phyloP scores from a whole-genome alignment of 352 stramenopile species.

The Globisporangium polare region DNA sequence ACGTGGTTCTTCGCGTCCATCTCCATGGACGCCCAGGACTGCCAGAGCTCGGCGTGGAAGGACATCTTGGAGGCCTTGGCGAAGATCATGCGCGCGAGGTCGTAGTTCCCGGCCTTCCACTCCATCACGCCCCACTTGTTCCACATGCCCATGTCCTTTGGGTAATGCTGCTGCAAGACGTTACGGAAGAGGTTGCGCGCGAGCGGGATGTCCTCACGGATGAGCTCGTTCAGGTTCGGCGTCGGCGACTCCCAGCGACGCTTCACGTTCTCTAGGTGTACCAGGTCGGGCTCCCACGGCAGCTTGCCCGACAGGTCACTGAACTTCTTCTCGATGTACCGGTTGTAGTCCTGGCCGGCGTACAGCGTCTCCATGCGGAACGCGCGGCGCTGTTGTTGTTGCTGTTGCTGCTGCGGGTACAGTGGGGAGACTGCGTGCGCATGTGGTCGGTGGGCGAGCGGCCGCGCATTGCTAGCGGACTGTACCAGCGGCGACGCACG shows the following conservation, averaged over 20 bases:
- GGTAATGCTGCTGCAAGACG: constrained; percentile 74
- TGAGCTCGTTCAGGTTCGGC: constrained; percentile 76
- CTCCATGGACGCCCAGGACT: constrained; percentile 86
- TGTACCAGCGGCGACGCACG: background rate
- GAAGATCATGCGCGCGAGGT: constrained; percentile 85
- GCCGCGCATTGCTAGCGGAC: background rate
- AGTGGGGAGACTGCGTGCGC: background rate
- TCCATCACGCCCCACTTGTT: constrained; percentile 91
- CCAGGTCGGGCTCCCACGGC: constrained; percentile 68
- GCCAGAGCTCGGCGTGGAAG: constrained; percentile 73
- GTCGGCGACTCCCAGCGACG: constrained; percentile 48
- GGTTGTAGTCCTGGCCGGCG: constrained; percentile 58
- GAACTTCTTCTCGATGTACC: constrained; percentile 76
- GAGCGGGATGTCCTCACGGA: constrained; percentile 69
- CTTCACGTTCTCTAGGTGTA: constrained; percentile 55
- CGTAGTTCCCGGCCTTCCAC: constrained; percentile 82
- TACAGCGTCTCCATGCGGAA: constrained; percentile 59
- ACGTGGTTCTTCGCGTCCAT: constrained; percentile 65
- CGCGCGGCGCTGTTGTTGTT: constrained; percentile 1
- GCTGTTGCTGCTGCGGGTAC: background rate
- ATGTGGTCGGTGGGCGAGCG: background rate
- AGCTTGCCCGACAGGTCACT: constrained; percentile 70
- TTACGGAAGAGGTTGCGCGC: constrained; percentile 77
- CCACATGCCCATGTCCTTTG: constrained; percentile 87
- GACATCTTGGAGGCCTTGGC: constrained; percentile 67